Evolutionary conservation across 305 asterid genomes (phyloP).

Genomic region (Fraxinus angustifolia): DNA sequence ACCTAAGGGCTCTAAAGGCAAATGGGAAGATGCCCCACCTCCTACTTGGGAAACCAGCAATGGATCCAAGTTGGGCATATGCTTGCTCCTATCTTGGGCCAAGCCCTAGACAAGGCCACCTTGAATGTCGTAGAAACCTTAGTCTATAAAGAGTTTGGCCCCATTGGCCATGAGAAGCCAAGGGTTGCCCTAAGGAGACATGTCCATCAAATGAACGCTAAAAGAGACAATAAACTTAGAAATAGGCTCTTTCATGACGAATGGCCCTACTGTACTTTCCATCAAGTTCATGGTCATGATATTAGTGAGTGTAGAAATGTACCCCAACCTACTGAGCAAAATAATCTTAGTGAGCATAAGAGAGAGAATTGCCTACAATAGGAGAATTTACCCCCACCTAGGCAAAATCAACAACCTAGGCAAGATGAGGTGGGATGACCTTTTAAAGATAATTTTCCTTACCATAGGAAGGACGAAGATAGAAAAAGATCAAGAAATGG

Average conservation of each 20-base stretch:
- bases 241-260: not conserved
- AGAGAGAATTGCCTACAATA: too few relatives aligned
- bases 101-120: not conserved
- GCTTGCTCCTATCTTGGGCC: not conserved
- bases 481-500: too few relatives aligned
- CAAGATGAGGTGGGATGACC: too few relatives aligned
- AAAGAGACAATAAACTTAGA: not conserved
- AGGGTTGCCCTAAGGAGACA: not conserved
- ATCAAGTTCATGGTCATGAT: not conserved
- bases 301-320: not conserved
- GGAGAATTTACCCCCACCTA: too few relatives aligned
- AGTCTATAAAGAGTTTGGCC: not conserved
- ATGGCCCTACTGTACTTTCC: not conserved
- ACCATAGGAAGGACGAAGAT: too few relatives aligned
- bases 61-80: not conserved
- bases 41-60: not conserved
- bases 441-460: too few relatives aligned
- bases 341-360: too few relatives aligned
- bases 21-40: too few relatives aligned
- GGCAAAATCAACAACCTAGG: too few relatives aligned
- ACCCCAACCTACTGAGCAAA: too few relatives aligned
- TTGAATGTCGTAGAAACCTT: too few relatives aligned
- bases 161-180: not conserved
- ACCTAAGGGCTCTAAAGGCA: not conserved
- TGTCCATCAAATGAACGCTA: not conserved